phyloP scores from a whole-genome alignment of 495 filamentous ascomycete genomes.

The Entonaema liquescens region DNA sequence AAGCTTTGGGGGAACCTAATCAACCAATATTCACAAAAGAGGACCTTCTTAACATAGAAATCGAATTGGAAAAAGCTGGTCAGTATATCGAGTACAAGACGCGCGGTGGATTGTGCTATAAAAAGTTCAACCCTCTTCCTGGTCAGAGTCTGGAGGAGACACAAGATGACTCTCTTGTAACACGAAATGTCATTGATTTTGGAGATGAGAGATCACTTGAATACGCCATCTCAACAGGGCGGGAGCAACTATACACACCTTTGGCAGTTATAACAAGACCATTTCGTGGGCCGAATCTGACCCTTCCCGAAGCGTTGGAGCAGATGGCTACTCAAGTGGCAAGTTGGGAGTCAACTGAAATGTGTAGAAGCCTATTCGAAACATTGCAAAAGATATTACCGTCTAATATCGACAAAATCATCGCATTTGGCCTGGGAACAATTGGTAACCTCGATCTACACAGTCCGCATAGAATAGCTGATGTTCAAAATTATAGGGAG shows the following conservation, averaged over 20 bases:
- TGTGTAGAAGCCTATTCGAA: neutral
- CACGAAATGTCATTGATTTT: neutral
- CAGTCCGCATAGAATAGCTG: neutral
- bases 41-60: neutral
- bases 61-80: neutral
- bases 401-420: neutral
- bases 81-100: neutral
- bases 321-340: neutral
- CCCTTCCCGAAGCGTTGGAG: neutral
- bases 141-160: neutral
- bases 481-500: neutral
- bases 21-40: neutral
- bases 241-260: neutral
- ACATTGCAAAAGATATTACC: neutral
- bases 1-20: neutral
- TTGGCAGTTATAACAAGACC: neutral
- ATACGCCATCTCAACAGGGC: neutral
- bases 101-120: neutral
- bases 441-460: neutral
- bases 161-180: too few species aligned
- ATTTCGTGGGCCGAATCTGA: neutral
- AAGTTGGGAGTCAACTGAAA: neutral
- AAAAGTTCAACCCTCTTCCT: neutral
- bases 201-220: neutral
- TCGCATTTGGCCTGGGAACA: slow-evolving; percentile 5